Evolutionary conservation across 1,284 basidiomycete genomes (phyloP).

Genomic region (Cryptococcus jaspeensis): DNA sequence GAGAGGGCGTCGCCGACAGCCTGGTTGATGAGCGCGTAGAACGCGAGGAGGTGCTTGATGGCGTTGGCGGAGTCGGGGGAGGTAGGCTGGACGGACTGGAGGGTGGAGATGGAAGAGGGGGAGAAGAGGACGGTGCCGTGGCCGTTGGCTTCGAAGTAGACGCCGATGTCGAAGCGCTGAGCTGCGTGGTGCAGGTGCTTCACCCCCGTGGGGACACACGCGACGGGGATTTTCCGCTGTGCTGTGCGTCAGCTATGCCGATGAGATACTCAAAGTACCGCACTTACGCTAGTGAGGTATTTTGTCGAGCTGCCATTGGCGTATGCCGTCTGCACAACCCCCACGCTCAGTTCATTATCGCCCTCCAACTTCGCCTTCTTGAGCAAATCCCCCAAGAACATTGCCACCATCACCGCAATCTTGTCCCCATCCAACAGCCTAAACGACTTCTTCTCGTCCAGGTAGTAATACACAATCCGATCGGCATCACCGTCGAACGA

Average conservation of each 20-base stretch:
- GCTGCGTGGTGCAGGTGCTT: slow-evolving; percentile 99
- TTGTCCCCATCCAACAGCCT: slow-evolving; percentile 97
- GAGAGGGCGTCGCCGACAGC: slow-evolving; percentile 97
- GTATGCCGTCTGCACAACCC: slow-evolving; percentile 98
- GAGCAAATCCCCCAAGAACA: slow-evolving; percentile 89
- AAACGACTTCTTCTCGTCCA: slow-evolving; percentile 71
- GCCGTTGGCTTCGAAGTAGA: slow-evolving; percentile 99
- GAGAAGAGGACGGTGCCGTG: slow-evolving; percentile 98
- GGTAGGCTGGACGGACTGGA: slow-evolving; percentile 66
- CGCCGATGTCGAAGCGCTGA: slow-evolving; percentile 87
- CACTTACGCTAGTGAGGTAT: slow-evolving; percentile 73
- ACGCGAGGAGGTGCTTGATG: slow-evolving; percentile 69
- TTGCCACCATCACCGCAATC: slow-evolving; percentile 90
- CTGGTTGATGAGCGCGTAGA: slow-evolving; percentile 91
- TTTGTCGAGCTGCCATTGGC: slow-evolving; percentile 97
- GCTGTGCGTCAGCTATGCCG: not conserved
- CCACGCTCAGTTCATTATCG: slow-evolving; percentile 64
- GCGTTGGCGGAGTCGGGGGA: slow-evolving; percentile 78
- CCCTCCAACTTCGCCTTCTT: slow-evolving; percentile 67
- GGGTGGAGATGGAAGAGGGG: slow-evolving; percentile 61
- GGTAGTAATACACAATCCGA: slow-evolving; percentile 91
- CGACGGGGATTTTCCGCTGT: slow-evolving; percentile 68
- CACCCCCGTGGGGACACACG: slow-evolving; percentile 94
- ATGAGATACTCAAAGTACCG: slow-evolving; percentile 1
- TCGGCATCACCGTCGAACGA: slow-evolving; percentile 98